A percentile compares a stretch with the other conserved stretches of the same genome.
Conservation (phyloP, 331 rosid genomes). For the Ulmus americana region DNA sequence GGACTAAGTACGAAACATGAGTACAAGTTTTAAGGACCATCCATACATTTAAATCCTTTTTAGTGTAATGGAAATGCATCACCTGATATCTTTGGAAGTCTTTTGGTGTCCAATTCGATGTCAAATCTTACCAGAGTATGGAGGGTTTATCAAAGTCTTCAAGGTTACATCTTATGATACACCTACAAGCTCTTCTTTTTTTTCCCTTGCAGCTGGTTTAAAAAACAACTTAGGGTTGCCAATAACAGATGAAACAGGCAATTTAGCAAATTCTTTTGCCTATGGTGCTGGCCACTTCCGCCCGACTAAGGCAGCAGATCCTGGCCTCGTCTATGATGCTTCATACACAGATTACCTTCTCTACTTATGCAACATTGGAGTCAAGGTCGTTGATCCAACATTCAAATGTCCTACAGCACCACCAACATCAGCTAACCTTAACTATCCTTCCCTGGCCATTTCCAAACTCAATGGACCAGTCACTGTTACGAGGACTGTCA, state of each 20-base stretch:
- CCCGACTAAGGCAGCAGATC: constrained; percentile 63
- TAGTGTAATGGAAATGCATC: too few relatives aligned
- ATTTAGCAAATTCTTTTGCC: constrained; percentile 62
- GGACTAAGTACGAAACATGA: too few relatives aligned
- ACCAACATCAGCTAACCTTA: constrained; percentile 44
- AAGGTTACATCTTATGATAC: too few relatives aligned
- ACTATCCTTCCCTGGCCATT: constrained; percentile 78
- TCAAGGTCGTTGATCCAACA: constrained; percentile 23
- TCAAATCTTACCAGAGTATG: too few relatives aligned
- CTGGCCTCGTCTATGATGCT: constrained; percentile 84
- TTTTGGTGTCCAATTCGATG: too few relatives aligned
- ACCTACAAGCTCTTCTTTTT: neutral
- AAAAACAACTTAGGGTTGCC: constrained; percentile 54
- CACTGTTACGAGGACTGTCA: constrained; percentile 54
- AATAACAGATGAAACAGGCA: constrained; percentile 51
- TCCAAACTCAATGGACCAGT: constrained; percentile 41
- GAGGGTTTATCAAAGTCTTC: too few relatives aligned
- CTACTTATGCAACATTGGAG: constrained; percentile 49
- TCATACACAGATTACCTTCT: constrained; percentile 64
- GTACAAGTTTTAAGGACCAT: too few relatives aligned
- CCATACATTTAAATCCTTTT: too few relatives aligned
- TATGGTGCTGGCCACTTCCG: constrained; percentile 76
- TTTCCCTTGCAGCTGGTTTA: constrained; percentile 41
- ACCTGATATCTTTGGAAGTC: too few relatives aligned
- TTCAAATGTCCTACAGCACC: constrained; percentile 47